Percentiles rank a stretch among this genome's conserved stretches.
Evolutionary conservation across 2,329 filamentous ascomycete genomes (phyloP).

Genomic region (Hypoxylon sp.): DNA sequence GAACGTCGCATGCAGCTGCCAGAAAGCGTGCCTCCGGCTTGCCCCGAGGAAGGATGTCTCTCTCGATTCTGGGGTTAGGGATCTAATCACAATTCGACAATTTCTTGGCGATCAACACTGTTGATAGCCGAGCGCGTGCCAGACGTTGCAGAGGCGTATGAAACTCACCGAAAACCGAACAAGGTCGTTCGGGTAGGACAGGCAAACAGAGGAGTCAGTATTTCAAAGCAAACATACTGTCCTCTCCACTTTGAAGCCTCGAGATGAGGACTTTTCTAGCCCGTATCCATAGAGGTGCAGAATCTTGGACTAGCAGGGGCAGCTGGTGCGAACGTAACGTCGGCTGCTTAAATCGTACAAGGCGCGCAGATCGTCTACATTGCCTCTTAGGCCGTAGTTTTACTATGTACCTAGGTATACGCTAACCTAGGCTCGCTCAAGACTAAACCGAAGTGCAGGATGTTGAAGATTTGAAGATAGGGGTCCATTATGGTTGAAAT

Average conservation of each 20-base stretch:
- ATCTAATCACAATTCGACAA: slow-evolving; percentile 41
- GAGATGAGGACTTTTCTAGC: slow-evolving; percentile 14
- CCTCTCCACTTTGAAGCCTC: slow-evolving; percentile 20
- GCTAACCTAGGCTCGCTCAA: not conserved
- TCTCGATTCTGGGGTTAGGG: slow-evolving; percentile 40
- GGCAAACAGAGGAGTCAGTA: slow-evolving; percentile 17
- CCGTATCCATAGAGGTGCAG: slow-evolving; percentile 23
- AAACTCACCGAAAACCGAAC: slow-evolving; percentile 41
- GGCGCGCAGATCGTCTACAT: slow-evolving; percentile 38
- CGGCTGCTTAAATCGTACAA: slow-evolving; percentile 33
- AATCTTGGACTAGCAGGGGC: slow-evolving; percentile 29
- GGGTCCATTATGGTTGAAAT: slow-evolving; percentile 32
- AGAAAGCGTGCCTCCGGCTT: slow-evolving; percentile 42
- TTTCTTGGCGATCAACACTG: slow-evolving; percentile 41
- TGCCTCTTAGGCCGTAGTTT: slow-evolving; percentile 32
- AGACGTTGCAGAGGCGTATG: slow-evolving; percentile 22
- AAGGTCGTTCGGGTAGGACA: not conserved
- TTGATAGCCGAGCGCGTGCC: slow-evolving; percentile 32
- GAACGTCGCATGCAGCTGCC: slow-evolving; percentile 43
- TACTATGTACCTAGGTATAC: slow-evolving; percentile 4
- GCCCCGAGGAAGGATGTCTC: slow-evolving; percentile 24
- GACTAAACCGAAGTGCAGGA: slow-evolving; percentile 32
- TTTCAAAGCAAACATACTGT: slow-evolving; percentile 29
- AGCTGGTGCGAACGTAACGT: slow-evolving; percentile 36
- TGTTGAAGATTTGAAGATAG: slow-evolving; percentile 30